These are phyloP conservation scores for Pseudogymnoascus sp. DNA, from an alignment of 2,329 filamentous ascomycete genomes.

Conservation along the genomic window DNA sequence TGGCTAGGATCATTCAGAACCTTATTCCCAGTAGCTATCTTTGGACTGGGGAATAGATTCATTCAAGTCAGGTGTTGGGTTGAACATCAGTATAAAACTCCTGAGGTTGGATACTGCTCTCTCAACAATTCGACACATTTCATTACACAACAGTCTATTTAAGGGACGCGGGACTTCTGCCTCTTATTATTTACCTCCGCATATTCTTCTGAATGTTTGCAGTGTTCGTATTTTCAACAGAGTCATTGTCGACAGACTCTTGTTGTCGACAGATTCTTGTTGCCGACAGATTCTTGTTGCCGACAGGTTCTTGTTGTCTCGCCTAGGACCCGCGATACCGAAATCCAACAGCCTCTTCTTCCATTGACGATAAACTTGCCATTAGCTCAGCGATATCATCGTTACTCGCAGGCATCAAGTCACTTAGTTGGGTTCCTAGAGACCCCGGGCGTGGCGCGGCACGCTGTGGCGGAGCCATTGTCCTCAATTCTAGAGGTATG, in stretches of 20 bases:
- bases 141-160: not conserved
- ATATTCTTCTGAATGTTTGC: not conserved
- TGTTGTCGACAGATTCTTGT: not conserved
- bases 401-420: no score
- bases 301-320: not conserved
- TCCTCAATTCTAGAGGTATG: no score
- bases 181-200: not conserved
- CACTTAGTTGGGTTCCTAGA: no score
- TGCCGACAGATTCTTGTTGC: not conserved
- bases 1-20: not conserved
- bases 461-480: no score
- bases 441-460: no score
- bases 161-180: not conserved
- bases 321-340: no score
- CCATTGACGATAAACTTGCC: no score
- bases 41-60: not conserved
- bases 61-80: not conserved
- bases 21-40: not conserved
- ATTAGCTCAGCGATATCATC: no score
- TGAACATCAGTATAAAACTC: not conserved
- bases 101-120: not conserved
- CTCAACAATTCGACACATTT: not conserved
- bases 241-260: not conserved
- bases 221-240: not conserved
- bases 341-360: no score